phyloP scores from a whole-genome alignment of 768 basidiomycete genomes.

The Floccularia luteovirens region DNA sequence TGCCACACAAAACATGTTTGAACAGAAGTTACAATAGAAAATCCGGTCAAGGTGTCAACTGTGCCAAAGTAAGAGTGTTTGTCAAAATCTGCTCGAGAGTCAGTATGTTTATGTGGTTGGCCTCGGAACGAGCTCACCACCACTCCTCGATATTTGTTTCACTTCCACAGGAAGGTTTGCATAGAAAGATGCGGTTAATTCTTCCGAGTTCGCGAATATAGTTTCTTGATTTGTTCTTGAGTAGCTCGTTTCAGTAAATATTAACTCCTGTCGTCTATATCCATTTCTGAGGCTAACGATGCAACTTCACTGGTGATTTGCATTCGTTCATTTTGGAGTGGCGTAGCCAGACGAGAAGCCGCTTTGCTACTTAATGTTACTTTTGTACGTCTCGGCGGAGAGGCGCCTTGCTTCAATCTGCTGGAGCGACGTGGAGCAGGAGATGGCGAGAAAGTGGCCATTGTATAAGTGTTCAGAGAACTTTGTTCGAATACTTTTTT shows the following conservation, averaged over 20 bases:
- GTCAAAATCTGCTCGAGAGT: conserved; percentile 50
- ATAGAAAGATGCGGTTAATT: conserved; percentile 60
- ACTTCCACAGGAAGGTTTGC: conserved; percentile 68
- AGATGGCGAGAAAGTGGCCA: conserved; percentile 58
- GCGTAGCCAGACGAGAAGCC: conserved; percentile 34
- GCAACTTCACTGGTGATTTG: conserved; percentile 24
- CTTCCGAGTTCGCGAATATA: conserved; percentile 67
- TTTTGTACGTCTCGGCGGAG: conserved; percentile 22
- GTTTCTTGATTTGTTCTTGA: conserved; percentile 28
- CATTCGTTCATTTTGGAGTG: conserved; percentile 11
- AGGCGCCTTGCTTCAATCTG: conserved; percentile 20
- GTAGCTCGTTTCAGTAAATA: conserved; percentile 25
- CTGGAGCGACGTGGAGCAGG: conserved; percentile 51
- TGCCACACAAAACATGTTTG: conserved; percentile 83
- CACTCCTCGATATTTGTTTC: conserved; percentile 59
- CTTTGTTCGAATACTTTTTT: no score
- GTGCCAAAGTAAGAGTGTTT: conserved; percentile 61
- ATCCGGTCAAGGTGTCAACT: conserved; percentile 66
- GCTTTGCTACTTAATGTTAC: conserved; percentile 18
- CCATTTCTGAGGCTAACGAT: conserved; percentile 52
- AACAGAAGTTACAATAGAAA: conserved; percentile 62
- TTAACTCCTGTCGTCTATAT: conserved; percentile 50
- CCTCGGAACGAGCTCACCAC: conserved; percentile 34
- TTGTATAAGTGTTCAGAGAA: conserved; percentile 18
- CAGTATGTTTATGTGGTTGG: conserved; percentile 5